Evolutionary conservation across 495 filamentous ascomycete genomes (phyloP), one percentile per base, ranked within the genome.

Genomic region (Hypoxylon trugodes): DNA sequence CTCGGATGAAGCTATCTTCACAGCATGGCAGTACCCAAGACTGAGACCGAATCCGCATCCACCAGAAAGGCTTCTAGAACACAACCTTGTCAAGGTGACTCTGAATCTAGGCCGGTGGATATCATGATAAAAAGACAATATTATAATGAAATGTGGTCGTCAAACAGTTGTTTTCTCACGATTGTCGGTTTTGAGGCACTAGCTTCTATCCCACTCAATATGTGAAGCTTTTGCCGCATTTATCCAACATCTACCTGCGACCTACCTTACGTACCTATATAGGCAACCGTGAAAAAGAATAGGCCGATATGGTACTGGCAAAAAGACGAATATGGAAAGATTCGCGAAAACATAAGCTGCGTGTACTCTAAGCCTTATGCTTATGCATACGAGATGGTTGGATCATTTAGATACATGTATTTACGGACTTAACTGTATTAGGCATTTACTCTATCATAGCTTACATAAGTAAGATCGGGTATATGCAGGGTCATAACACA

Each of bases 331-430:
- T 49, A 49, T 15, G 30, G 18, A 36, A n/a, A 38, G 26, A 22
- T 43, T 35, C 1, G 19, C 51, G 9, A 18, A 24, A 24, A 15
- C 26, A 42, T n/a, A n/a, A 6, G 36, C 36, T 55, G 38, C 38
- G 51, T n/a, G 16, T 43, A 28, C 15, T 46, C 52, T 56, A 45
- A 56, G 52, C 32, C 42, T 40, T 30, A 30, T 48, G 53, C 42
- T 40, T 30, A 30, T 48, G 53, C 33, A 48, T 30, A 40, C 42
- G 33, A 57, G 41, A 12, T n/a, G n/a, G n/a, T n/a, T n/a, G n/a
- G n/a, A n/a, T n/a, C n/a, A n/a, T n/a, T n/a, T n/a, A 1, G 25
- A 43, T 36, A 49, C 24, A 30, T 46, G 7, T 46, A 48, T 25
- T n/a, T 33, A 19, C 28, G 10, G n/a, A n/a, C n/a, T 30, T 30